A percentile compares a stretch with the other conserved stretches of the same genome.
Evolutionary conservation across 352 stramenopile genomes (phyloP).

Genomic region (Globisporangium irregulare): DNA sequence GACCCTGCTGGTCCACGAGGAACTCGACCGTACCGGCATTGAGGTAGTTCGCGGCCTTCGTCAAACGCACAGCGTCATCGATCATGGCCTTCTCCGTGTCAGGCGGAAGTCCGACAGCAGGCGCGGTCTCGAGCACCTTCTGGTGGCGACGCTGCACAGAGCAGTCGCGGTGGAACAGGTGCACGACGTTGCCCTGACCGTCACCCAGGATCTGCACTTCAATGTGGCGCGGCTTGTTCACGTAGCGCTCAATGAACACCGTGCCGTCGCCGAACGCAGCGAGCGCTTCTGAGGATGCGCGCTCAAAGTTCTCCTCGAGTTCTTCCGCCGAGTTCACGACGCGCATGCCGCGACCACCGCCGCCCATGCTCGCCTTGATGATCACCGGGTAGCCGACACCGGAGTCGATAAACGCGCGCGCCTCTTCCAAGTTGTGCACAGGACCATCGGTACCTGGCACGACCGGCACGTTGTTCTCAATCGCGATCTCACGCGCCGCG

Average conservation of each 20-base stretch:
- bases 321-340: constrained; percentile 84
- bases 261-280: constrained; percentile 93
- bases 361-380: constrained; percentile 98
- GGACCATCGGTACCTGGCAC: constrained; percentile 89
- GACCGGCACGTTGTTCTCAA: constrained; percentile 86
- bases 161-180: constrained; percentile 97
- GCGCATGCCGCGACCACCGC: constrained; percentile 96
- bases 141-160: constrained; percentile 97
- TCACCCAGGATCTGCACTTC: constrained; percentile 98
- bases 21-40: constrained; percentile 99
- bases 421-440: constrained; percentile 87
- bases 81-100: constrained; percentile 91
- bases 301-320: constrained; percentile 86
- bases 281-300: constrained; percentile 82
- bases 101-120: constrained; percentile 78
- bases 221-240: constrained; percentile 95
- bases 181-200: constrained; percentile 91
- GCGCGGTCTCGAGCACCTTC: constrained; percentile 96
- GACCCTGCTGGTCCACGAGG: constrained; percentile 91
- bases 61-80: constrained; percentile 89
- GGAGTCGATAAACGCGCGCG: constrained; percentile 87
- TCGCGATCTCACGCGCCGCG: constrained; percentile 84
- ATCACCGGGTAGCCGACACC: constrained; percentile 95
- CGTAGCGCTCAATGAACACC: constrained; percentile 96
- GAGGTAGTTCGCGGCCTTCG: constrained; percentile 90